A percentile compares a stretch with the other conserved stretches of the same genome.
These are phyloP conservation scores for Candida pseudoglaebosa DNA, from an alignment of 805 yeast species.

Conservation along the genomic window DNA sequence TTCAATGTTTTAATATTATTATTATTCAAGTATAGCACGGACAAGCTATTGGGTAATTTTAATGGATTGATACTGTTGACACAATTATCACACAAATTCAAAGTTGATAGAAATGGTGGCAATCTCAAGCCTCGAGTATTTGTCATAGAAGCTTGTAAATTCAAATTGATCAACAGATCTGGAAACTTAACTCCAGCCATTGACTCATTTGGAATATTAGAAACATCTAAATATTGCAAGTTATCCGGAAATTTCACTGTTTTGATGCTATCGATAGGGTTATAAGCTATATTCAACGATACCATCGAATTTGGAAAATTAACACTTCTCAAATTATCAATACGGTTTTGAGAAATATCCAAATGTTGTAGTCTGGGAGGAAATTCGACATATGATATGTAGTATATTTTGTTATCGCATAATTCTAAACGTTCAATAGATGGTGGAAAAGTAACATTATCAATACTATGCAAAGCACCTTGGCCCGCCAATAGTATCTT, in stretches of 20 bases:
- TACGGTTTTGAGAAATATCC: constrained; percentile 37
- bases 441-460: constrained; percentile 31
- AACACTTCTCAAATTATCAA: constrained; percentile 35
- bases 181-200: constrained; percentile 47
- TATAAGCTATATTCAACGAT: constrained; percentile 28
- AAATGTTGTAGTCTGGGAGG: constrained; percentile 26
- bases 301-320: constrained; percentile 32
- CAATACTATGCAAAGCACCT: constrained; percentile 32
- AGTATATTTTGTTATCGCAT: constrained; percentile 35
- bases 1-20: constrained; percentile 43
- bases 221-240: constrained; percentile 33
- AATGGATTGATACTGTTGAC: constrained; percentile 44
- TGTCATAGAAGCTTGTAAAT: constrained; percentile 42
- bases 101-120: constrained; percentile 26
- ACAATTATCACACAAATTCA: constrained; percentile 36
- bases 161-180: constrained; percentile 31
- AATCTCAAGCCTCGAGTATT: constrained; percentile 41
- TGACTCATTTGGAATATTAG: constrained; percentile 42
- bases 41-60: constrained; percentile 38
- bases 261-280: constrained; percentile 41
- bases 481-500: constrained; percentile 28
- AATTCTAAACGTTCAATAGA: constrained; percentile 31
- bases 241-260: constrained; percentile 39
- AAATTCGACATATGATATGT: constrained; percentile 36
- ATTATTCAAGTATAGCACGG: constrained; percentile 31